Evolutionary conservation across 2,329 filamentous ascomycete species (phyloP), one percentile per base, ranked within the genome.

Genomic region (Penicillium glabrum): DNA sequence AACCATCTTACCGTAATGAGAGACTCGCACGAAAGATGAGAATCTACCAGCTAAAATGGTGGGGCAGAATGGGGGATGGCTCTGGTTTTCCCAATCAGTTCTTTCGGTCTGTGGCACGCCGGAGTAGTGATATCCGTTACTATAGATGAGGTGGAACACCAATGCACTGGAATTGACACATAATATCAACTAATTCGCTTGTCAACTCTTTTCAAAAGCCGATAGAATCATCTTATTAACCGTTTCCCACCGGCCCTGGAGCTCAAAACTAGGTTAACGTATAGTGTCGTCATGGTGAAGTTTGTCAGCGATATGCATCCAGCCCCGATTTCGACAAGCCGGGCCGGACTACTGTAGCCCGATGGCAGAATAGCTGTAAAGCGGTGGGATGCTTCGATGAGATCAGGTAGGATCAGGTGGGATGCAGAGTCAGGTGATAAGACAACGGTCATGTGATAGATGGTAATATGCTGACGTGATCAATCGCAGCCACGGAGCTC

Each of bases 41-140:
- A 31, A 39, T 43, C 51, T 66, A 63, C 56, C 62, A 60, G 47
- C 50, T 54, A 52, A 37, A 24, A 50, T 51, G 58, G 69, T 70
- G 69, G 69, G 69, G 50, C 26, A 3, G 47, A 44, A 52, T 21
- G 45, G 23, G 53, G 35, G 37, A 54, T 54, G 55, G 60, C 51
- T 65, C 60, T 66, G 52, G 55, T 59, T 69, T 72, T 70, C 70
- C 70, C 62, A 71, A 72, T 69, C 54, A 60, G 68, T 71, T 46
- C 57, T 56, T 56, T 64, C 70, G 70, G 70, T 73, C 69, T 72
- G 65, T 51, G 54, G 33, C 54, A 63, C 62, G 57, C 56, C 60
- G 59, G 63, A 58, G 46, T 46, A 41, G 35, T 50, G 47, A 41
- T 50, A 50, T 50, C 47, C 47, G 47, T 50, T 27, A n/a, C 21